Conservation (phyloP, 139 green algal species). For the Trebouxia sp. region DNA sequence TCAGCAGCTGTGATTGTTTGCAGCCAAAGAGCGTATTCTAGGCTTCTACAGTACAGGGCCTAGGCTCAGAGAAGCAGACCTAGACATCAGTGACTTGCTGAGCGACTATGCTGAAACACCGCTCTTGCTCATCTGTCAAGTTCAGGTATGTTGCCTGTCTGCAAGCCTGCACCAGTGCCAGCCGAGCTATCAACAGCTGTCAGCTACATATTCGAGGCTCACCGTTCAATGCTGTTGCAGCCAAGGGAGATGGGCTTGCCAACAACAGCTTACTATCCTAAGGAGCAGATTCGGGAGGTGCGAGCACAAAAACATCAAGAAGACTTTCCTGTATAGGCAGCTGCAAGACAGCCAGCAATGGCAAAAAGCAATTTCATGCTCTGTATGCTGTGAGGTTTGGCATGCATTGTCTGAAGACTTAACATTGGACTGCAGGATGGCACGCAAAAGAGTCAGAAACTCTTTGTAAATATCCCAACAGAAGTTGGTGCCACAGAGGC, state of each 20-base stretch:
- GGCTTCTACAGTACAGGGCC: constrained; percentile 99
- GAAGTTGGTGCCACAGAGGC: constrained; percentile 96
- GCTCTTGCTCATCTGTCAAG: constrained; percentile 95
- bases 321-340: not conserved
- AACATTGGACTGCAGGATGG: constrained; percentile 70
- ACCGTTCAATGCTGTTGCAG: constrained; percentile 44
- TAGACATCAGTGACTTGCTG: constrained; percentile 92
- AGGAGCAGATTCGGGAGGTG: constrained; percentile 88
- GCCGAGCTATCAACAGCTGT: not conserved
- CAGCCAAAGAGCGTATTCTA: constrained; percentile 91
- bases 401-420: not conserved
- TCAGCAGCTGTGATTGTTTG: not conserved
- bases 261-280: constrained; percentile 87
- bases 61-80: constrained; percentile 87
- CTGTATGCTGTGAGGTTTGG: too few species aligned
- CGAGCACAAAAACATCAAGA: not conserved
- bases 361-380: too few species aligned
- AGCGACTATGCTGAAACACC: constrained; percentile 79
- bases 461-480: constrained; percentile 94
- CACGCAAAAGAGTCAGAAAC: constrained; percentile 87
- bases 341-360: not conserved
- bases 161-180: not conserved
- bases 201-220: not conserved
- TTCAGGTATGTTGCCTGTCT: constrained; percentile 61
- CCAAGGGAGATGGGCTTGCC: constrained; percentile 94